Conservation (phyloP, 495 filamentous ascomycete genomes). For the Xylaria acuta region DNA sequence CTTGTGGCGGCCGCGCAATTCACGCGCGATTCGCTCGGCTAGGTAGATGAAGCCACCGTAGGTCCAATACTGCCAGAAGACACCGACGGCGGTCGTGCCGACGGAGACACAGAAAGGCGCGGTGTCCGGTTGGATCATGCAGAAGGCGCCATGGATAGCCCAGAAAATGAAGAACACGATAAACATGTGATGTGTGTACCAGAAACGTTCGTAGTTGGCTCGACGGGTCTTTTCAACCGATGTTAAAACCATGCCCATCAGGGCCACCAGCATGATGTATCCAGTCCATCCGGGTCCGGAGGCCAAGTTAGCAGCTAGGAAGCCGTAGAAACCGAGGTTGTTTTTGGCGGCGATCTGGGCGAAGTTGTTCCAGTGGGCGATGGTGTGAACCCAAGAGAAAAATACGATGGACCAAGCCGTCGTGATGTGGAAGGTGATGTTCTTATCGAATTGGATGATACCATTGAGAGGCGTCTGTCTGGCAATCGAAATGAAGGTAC, state of each 20-base stretch:
- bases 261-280: conserved; percentile 73
- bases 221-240: conserved; percentile 71
- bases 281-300: conserved; percentile 82
- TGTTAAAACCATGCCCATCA: conserved; percentile 72
- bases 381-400: conserved; percentile 81
- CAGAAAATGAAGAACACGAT: conserved; percentile 83
- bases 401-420: conserved; percentile 82
- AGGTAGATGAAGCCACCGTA: conserved; percentile 76
- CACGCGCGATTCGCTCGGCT: conserved; percentile 70
- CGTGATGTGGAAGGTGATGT: conserved; percentile 81
- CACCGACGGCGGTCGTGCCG: conserved; percentile 66
- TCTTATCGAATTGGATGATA: conserved; percentile 82
- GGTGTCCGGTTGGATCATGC: conserved; percentile 80
- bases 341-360: conserved; percentile 74
- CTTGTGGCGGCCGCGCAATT: conserved; percentile 73
- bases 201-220: conserved; percentile 79
- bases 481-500: conserved; percentile 76
- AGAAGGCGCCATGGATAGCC: conserved; percentile 80
- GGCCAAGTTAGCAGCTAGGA: conserved; percentile 69
- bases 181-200: conserved; percentile 81
- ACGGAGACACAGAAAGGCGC: conserved; percentile 70
- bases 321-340: conserved; percentile 74
- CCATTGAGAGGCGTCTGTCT: conserved; percentile 77
- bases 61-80: conserved; percentile 85
- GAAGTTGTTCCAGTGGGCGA: conserved; percentile 83